Percentiles rank a stretch among this genome's conserved stretches.
These are phyloP conservation scores for Dicorynia guianensis DNA, from an alignment of 306 rosid genomes.

Conservation along the genomic window DNA sequence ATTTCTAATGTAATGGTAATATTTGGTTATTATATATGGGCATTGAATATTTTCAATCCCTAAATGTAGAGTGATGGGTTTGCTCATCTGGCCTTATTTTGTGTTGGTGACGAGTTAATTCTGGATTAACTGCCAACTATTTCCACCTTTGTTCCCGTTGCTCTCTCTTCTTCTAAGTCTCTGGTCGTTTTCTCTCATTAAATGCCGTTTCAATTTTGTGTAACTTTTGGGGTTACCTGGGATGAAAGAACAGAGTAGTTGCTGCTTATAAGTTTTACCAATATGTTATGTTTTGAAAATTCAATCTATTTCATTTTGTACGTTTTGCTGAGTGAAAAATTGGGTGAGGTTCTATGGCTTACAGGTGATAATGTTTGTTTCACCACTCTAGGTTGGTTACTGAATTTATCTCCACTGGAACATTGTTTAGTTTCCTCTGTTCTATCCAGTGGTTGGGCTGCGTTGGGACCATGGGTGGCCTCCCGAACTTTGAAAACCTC, in stretches of 20 bases:
- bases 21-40: no score
- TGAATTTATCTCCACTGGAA: background rate
- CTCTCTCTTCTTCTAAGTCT: conserved; percentile 15
- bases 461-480: no score
- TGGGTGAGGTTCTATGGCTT: background rate
- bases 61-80: background rate
- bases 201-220: background rate
- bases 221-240: no score
- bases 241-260: no score
- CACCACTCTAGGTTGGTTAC: background rate
- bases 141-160: conserved; percentile 26
- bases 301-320: no score
- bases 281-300: no score
- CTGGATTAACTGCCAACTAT: conserved; percentile 10
- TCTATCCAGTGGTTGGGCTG: conserved; percentile 24
- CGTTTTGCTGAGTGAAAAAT: no score
- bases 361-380: background rate
- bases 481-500: no score
- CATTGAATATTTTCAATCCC: background rate
- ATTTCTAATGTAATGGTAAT: no score
- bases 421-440: background rate
- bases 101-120: conserved; percentile 33
- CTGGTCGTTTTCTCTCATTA: conserved; percentile 15
- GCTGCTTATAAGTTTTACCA: background rate
- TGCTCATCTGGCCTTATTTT: conserved; percentile 3